A percentile compares a stretch with the other conserved stretches of the same genome.
Conservation (phyloP, 139 green algal species). For the Picochlorum sp. region DNA sequence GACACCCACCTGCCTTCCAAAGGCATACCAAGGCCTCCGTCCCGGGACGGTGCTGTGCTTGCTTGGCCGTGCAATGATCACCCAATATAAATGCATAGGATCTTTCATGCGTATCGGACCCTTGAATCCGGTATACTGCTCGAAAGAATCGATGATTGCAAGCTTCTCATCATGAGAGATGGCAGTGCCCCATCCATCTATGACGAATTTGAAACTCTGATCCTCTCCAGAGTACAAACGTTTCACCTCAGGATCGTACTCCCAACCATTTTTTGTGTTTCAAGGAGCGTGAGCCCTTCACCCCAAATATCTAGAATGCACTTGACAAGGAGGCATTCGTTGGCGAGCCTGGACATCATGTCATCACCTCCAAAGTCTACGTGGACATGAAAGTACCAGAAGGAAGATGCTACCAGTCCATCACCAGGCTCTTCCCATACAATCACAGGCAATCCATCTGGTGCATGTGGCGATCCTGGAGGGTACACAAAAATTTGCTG, state of each 20-base stretch:
- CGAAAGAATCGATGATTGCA: slow-evolving; percentile 24
- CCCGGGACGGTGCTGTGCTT: background rate
- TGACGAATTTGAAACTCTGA: slow-evolving; percentile 49
- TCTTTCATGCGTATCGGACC: background rate
- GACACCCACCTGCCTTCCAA: slow-evolving; percentile 61
- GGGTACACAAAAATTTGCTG: background rate
- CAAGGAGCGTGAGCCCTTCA: slow-evolving; percentile 53
- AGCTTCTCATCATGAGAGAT: slow-evolving; percentile 38
- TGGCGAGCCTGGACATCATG: slow-evolving; percentile 14
- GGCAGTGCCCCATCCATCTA: slow-evolving; percentile 40
- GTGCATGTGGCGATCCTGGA: background rate
- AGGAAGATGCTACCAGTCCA: slow-evolving; percentile 31
- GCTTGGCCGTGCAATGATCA: slow-evolving; percentile 1
- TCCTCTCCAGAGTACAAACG: slow-evolving; percentile 17
- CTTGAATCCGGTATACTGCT: slow-evolving; percentile 1
- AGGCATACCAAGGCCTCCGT: slow-evolving; percentile 51
- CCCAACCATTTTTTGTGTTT: slow-evolving; percentile 12
- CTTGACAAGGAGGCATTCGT: slow-evolving; percentile 31
- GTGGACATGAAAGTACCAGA: slow-evolving; percentile 54
- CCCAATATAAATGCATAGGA: slow-evolving; percentile 12
- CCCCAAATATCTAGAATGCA: slow-evolving; percentile 80
- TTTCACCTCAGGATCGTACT: slow-evolving; percentile 21
- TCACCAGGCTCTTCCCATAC: slow-evolving; percentile 15
- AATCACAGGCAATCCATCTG: slow-evolving; percentile 16
- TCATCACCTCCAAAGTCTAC: slow-evolving; percentile 17